Evolutionary conservation across 768 basidiomycete genomes (phyloP).

Genomic region (Chiua virens): DNA sequence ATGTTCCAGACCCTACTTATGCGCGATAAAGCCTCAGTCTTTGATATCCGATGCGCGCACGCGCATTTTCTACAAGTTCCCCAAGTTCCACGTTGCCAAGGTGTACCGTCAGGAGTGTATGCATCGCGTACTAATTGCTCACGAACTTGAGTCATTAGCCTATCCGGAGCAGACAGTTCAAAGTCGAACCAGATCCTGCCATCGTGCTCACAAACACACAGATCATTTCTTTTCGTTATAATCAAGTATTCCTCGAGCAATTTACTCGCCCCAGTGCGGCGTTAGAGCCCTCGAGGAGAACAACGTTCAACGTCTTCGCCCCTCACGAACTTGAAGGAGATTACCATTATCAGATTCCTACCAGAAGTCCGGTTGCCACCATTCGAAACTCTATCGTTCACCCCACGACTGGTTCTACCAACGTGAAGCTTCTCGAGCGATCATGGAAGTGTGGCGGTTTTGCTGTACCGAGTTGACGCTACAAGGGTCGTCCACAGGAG

Average conservation of each 20-base stretch:
- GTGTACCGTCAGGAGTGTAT: background rate
- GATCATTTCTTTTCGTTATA: background rate
- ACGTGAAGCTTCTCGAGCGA: background rate
- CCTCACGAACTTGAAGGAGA: background rate
- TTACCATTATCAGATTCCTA: rapidly evolving
- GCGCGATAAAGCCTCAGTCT: background rate
- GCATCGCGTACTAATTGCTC: background rate
- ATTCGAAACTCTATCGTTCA: background rate
- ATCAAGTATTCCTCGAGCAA: too few species aligned
- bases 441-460: background rate
- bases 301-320: background rate
- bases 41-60: background rate
- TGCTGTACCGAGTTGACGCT: background rate
- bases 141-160: background rate
- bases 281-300: too few species aligned
- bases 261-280: too few species aligned
- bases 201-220: background rate
- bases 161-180: too few species aligned
- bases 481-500: background rate
- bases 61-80: background rate
- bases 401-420: background rate
- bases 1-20: too few species aligned
- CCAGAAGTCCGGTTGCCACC: too few species aligned
- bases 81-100: background rate
- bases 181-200: too few species aligned